Evolutionary conservation across 495 filamentous ascomycete genomes (phyloP), one percentile per base, ranked within the genome.

Genomic region (Neurospora africana): DNA sequence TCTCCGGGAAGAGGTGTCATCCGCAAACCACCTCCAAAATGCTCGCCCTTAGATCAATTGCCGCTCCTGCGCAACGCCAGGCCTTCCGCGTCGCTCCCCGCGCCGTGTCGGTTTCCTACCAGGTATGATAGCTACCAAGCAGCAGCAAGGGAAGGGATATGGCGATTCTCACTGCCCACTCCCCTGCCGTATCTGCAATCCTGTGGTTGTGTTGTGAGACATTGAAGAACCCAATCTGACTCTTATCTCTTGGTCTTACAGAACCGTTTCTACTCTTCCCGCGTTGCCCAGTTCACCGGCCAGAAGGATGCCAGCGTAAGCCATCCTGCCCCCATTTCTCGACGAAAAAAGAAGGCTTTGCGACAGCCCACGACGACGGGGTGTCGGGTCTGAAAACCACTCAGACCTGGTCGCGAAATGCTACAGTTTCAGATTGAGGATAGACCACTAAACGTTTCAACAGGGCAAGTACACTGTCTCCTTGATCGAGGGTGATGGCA

Each of bases 401-500:
- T 82, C 83, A 86, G 80, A 75, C 69, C 35, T 69, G 44, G 36
- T 41, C 47, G 70, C 30, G 53, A 38, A 27, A 40, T 61, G 10
- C 41, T 47, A 17, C 58, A 43, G 39, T 67, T 67, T 53, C 58
- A 15, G 72, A 39, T 39, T 37, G 40, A 40, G 35, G 43, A 65
- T 65, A 35, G 53, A 33, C 27, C 37, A 68, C 77, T 77, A 72
- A 78, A 76, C 37, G 15, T 67, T 17, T n/a, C 10, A 67, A 53
- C 75, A 98, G 95, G 95, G 95, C 78, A 93, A 93, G 82, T 99
- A 91, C 87, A 92, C 91, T 58, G 95, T 98, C 77, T 95, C 93
- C 77, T 86, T 99, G 82, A 99, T 99, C 75, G 95, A 99, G 86
- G 95, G 95, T 84, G 95, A 98, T 79, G 95, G 95, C 81, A 99